A percentile compares a stretch with the other conserved stretches of the same genome.
phyloP scores from a whole-genome alignment of 2,329 filamentous ascomycete genomes.

The Sporothrix humicola region DNA sequence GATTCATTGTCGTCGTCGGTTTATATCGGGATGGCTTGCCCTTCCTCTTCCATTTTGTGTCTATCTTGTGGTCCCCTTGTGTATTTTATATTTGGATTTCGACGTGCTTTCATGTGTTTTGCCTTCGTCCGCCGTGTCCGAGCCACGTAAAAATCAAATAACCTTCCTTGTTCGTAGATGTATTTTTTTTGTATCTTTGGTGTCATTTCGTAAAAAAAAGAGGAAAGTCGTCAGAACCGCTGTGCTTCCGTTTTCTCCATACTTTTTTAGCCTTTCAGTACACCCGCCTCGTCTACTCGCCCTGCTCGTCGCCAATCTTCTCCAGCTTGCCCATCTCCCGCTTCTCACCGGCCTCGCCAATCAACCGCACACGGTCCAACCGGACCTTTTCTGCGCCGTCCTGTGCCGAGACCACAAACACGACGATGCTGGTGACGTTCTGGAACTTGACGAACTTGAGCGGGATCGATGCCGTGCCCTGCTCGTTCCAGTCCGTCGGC shows the following conservation, averaged over 20 bases:
- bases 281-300: constrained; percentile 52
- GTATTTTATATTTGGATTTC: not conserved
- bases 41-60: not conserved
- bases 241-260: not conserved
- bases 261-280: not conserved
- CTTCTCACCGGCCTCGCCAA: constrained; percentile 91
- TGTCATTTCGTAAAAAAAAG: not conserved
- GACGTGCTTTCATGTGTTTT: not conserved
- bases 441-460: constrained; percentile 98
- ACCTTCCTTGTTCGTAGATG: not conserved
- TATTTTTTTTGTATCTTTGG: not conserved
- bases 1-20: not conserved
- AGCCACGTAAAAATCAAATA: not conserved
- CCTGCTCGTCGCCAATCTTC: constrained; percentile 82
- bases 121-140: not conserved
- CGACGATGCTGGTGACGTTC: constrained; percentile 81
- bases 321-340: constrained; percentile 92
- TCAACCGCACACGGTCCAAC: constrained; percentile 76
- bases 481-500: constrained; percentile 79
- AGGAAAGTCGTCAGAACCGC: not conserved
- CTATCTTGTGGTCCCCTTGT: not conserved
- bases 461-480: constrained; percentile 72
- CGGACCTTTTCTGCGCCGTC: constrained; percentile 84
- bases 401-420: constrained; percentile 89
- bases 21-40: constrained; percentile 6